Evolutionary conservation across 2,329 filamentous ascomycete species (phyloP).

Genomic region (Trichoderma endophyticum): DNA sequence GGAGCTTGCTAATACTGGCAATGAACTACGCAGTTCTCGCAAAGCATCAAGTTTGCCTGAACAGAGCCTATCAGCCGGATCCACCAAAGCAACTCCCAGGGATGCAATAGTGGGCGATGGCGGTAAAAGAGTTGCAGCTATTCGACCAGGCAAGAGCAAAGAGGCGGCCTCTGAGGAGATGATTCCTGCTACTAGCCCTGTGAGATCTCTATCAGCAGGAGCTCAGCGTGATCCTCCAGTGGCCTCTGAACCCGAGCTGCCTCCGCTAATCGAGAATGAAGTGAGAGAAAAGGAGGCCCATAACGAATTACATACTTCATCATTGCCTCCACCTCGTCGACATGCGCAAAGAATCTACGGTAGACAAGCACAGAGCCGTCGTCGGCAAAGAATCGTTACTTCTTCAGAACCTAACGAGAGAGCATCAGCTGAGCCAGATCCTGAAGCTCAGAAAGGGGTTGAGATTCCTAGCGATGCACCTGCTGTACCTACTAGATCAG

Average conservation of each 20-base stretch:
- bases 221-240: conserved; percentile 21
- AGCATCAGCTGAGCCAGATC: neutral
- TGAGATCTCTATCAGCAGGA: conserved; percentile 29
- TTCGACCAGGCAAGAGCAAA: conserved; percentile 21
- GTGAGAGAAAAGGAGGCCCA: conserved; percentile 14
- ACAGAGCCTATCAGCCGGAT: conserved; percentile 27
- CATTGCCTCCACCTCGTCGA: conserved; percentile 3
- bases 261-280: conserved; percentile 29
- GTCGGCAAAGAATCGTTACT: neutral
- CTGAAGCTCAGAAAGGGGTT: neutral
- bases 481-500: neutral
- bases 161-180: conserved; percentile 32
- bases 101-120: conserved; percentile 21
- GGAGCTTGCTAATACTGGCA: neutral
- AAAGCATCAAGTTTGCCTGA: conserved; percentile 26
- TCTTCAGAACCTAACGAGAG: conserved; percentile 8
- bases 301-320: conserved; percentile 16
- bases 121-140: conserved; percentile 6
- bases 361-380: neutral
- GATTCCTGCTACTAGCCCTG: conserved; percentile 40
- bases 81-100: conserved; percentile 35
- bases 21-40: conserved; percentile 26
- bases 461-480: neutral
- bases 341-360: conserved; percentile 9
- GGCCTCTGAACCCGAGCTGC: conserved; percentile 35